Evolutionary conservation across 768 basidiomycete species (phyloP).

Genomic region (Agaricus blazei): DNA sequence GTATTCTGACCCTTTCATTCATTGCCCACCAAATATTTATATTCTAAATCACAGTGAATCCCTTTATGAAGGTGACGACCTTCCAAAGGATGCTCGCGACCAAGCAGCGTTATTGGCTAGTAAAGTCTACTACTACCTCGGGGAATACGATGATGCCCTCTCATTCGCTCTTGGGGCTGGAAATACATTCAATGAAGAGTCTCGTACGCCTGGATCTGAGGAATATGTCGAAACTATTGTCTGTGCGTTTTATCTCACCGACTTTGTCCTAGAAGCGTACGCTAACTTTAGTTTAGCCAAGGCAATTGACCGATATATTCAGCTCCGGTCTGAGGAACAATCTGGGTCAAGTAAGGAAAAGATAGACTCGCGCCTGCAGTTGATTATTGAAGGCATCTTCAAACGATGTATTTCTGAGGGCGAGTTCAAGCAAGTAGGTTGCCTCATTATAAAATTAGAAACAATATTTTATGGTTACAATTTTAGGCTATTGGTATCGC

Average conservation of each 20-base stretch:
- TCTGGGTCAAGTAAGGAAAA: constrained; percentile 41
- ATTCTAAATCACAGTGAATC: constrained; percentile 59
- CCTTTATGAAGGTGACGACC: constrained; percentile 78
- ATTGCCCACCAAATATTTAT: constrained; percentile 9
- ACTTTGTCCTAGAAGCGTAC: background rate
- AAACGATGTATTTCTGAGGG: constrained; percentile 79
- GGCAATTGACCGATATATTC: constrained; percentile 92
- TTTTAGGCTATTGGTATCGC: constrained; percentile 90
- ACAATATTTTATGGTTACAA: constrained; percentile 5
- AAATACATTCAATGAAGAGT: constrained; percentile 75
- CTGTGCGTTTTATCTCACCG: constrained; percentile 50
- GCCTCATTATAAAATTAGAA: constrained; percentile 6
- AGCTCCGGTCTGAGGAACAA: constrained; percentile 56
- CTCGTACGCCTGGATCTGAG: constrained; percentile 54
- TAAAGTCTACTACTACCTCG: constrained; percentile 97
- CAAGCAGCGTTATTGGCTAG: constrained; percentile 90
- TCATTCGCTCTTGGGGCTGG: constrained; percentile 93
- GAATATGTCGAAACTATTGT: constrained; percentile 95
- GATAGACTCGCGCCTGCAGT: constrained; percentile 75
- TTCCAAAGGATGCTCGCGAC: constrained; percentile 69
- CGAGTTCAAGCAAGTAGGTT: constrained; percentile 81
- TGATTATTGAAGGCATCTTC: constrained; percentile 89
- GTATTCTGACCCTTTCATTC: constrained; percentile 24
- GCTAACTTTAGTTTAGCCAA: constrained; percentile 53
- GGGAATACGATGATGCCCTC: constrained; percentile 92